These are phyloP conservation scores for Tuber magnatum DNA, from an alignment of 495 filamentous ascomycete species.

Conservation along the genomic window DNA sequence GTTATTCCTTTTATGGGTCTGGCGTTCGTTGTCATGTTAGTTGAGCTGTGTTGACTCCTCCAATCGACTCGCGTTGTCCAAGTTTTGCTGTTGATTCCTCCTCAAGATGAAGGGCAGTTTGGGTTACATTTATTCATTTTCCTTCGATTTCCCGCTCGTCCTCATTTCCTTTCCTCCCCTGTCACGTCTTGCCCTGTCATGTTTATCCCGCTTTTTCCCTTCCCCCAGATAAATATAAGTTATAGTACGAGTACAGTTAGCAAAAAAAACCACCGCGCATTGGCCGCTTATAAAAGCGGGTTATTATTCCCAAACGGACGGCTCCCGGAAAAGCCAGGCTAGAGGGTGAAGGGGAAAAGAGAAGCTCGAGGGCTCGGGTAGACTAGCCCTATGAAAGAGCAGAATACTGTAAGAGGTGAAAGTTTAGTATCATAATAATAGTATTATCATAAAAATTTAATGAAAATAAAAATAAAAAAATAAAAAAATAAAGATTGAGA, in stretches of 20 bases:
- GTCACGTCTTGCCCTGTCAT: not conserved
- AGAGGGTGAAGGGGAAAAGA: not conserved
- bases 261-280: not conserved
- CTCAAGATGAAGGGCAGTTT: not conserved
- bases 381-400: not conserved
- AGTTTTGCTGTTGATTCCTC: not conserved
- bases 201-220: not conserved
- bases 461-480: not conserved
- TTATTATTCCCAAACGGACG: not conserved
- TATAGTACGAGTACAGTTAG: too few species aligned
- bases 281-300: not conserved
- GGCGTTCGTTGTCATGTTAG: not conserved
- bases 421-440: too few species aligned
- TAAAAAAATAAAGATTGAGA: not conserved
- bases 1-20: slow-evolving; percentile 15
- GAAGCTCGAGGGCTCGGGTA: not conserved
- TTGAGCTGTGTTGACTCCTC: not conserved
- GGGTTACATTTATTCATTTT: not conserved
- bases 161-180: not conserved
- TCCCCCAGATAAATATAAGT: not conserved
- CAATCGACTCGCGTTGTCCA: not conserved
- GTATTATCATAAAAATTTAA: too few species aligned
- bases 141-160: not conserved
- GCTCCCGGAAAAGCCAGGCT: not conserved
- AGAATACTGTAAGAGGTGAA: not conserved